Evolutionary conservation across 192 early-diverging fungal species (phyloP), one percentile per base, ranked within the genome.

Genomic region (Mortierella antarctica): DNA sequence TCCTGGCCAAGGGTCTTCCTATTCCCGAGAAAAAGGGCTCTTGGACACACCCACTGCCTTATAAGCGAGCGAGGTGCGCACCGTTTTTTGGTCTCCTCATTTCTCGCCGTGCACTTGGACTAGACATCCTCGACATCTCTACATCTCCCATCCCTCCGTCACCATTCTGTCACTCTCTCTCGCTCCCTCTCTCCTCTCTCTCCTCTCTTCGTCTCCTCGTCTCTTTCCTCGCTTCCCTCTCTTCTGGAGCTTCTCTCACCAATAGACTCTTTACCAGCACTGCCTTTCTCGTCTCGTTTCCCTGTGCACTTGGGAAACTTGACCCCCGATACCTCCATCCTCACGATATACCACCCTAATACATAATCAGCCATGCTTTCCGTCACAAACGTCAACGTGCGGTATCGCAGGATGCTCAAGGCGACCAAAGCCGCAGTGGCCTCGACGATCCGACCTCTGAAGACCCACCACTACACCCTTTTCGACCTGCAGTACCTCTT

Each of bases 401-500:
- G 77, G 15, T 79, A 51, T 66, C 68, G 64, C 75, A 79, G 53
- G 60, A 47, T 68, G 21, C 18, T 60, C 39, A 65, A 46, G 40
- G 46, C 65, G 20, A 52, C 65, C 10, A 80, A 64, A 42, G 65
- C 77, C 46, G 57, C 61, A 47, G 23, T 58, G 41, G 51, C 61
- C 52, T 80, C 77, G 8, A 80, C 77, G 39, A 67, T 80, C 23
- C 64, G 60, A 4, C 67, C 57, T 1, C 68, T 83, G 6, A 67
- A 64, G 42, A 62, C 81, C 47, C 78, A 81, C 61, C 64, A 44
- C 41, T 87, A 83, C 71, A 79, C 84, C 9, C 58, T 77, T 23
- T 85, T 77, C 40, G 76, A 87, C 50, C 61, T 86, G 20, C 80
- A 87, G 72, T 87, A 87, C 21, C 46, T 85, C 40, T 84, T 85